Conservation (phyloP, 2,329 filamentous ascomycete genomes). For the Coniochaeta sp. region DNA sequence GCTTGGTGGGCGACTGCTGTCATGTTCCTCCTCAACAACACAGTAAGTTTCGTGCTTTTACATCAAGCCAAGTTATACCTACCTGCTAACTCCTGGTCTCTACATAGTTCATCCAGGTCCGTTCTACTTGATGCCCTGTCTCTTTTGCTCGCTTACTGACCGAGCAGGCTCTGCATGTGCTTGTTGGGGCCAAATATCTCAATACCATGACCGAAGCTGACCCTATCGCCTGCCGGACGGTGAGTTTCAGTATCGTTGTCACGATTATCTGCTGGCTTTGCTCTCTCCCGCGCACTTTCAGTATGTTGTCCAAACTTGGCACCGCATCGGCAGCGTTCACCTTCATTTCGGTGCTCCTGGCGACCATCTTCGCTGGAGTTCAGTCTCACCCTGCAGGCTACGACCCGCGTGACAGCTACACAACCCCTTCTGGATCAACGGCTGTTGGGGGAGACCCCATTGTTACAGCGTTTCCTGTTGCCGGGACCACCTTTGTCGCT, state of each 20-base stretch:
- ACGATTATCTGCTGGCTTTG: constrained; percentile 68
- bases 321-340: constrained; percentile 79
- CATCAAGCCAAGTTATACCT: background rate
- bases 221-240: constrained; percentile 61
- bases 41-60: constrained; percentile 24
- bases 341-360: constrained; percentile 79
- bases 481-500: constrained; percentile 69
- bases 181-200: constrained; percentile 78
- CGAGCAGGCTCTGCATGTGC: constrained; percentile 71
- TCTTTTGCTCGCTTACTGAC: background rate
- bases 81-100: background rate
- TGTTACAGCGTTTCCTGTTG: constrained; percentile 59
- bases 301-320: constrained; percentile 69
- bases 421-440: constrained; percentile 16
- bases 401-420: constrained; percentile 35
- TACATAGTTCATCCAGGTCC: constrained; percentile 1
- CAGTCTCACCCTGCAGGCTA: constrained; percentile 67
- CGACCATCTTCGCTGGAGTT: constrained; percentile 72
- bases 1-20: constrained; percentile 62
- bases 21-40: constrained; percentile 94
- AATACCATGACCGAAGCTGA: constrained; percentile 76
- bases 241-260: constrained; percentile 69
- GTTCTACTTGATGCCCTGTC: background rate
- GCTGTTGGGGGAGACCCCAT: constrained; percentile 50
- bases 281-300: constrained; percentile 81